These are phyloP conservation scores for Myriosclerotinia scirpicola DNA, from an alignment of 2,329 filamentous ascomycete species.

Conservation along the genomic window DNA sequence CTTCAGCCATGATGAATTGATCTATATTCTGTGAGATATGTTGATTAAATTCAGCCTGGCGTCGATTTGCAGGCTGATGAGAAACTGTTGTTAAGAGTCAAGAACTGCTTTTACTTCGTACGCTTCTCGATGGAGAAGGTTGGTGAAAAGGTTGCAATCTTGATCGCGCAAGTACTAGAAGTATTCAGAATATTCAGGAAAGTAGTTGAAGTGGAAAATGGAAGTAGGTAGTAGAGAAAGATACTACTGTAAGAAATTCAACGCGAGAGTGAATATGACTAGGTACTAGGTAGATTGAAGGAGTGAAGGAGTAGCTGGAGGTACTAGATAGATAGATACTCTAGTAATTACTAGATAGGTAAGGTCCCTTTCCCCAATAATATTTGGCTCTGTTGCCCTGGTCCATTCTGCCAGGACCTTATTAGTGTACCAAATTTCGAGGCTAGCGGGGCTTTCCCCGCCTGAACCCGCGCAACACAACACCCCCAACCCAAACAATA, in stretches of 20 bases:
- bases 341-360: no score
- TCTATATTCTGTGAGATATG: slow-evolving; percentile 4
- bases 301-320: slow-evolving; percentile 4
- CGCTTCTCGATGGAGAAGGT: slow-evolving; percentile 3
- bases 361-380: background rate
- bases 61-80: background rate
- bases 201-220: background rate
- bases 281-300: no score
- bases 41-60: slow-evolving; percentile 7
- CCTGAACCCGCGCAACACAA: slow-evolving; percentile 12
- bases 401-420: background rate
- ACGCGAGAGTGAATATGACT: background rate
- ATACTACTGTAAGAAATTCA: background rate
- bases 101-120: background rate
- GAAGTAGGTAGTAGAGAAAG: background rate
- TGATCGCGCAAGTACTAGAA: background rate
- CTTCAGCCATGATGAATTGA: slow-evolving; percentile 65
- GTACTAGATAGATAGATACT: no score
- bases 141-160: slow-evolving; percentile 9
- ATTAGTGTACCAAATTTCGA: slow-evolving; percentile 1
- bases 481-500: slow-evolving; percentile 8
- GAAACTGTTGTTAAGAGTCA: background rate
- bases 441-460: slow-evolving; percentile 12
- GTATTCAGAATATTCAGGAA: background rate
- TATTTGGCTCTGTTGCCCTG: slow-evolving; percentile 10